phyloP scores from a whole-genome alignment of 2,329 filamentous ascomycete species.

The Teratosphaeria gauchensis region DNA sequence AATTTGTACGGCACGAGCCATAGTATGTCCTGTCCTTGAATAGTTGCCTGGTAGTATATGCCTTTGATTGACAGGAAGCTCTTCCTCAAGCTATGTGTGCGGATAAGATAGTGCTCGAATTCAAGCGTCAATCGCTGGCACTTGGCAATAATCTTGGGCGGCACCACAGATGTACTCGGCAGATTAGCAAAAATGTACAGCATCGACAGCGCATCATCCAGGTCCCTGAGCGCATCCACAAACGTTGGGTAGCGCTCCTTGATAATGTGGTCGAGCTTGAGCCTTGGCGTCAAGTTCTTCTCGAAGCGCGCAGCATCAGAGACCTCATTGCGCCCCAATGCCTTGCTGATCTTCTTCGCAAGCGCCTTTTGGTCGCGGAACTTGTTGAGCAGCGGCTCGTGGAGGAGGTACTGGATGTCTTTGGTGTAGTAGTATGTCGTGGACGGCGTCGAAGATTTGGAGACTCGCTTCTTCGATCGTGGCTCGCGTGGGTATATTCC shows the following conservation, averaged over 20 bases:
- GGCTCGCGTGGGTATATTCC: slow-evolving; percentile 97
- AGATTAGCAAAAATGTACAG: slow-evolving; percentile 96
- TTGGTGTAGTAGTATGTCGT: slow-evolving; percentile 91
- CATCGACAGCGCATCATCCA: slow-evolving; percentile 95
- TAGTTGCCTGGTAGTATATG: slow-evolving; percentile 97
- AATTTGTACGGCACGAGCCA: slow-evolving; percentile 98
- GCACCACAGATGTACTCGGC: slow-evolving; percentile 78
- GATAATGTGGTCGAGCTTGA: slow-evolving; percentile 92
- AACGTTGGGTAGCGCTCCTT: slow-evolving; percentile 98
- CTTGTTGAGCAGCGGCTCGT: slow-evolving; percentile 87
- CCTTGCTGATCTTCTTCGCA: slow-evolving; percentile 93
- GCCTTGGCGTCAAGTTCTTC: slow-evolving; percentile 78
- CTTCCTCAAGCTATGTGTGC: slow-evolving; percentile 82
- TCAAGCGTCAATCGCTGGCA: slow-evolving; percentile 90
- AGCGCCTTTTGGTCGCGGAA: slow-evolving; percentile 96
- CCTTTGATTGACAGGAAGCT: slow-evolving; percentile 98
- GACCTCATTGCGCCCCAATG: slow-evolving; percentile 83
- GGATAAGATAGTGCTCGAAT: slow-evolving; percentile 96
- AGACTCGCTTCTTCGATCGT: slow-evolving; percentile 92
- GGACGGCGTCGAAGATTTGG: slow-evolving; percentile 77
- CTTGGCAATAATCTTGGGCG: slow-evolving; percentile 87
- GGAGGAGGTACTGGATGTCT: slow-evolving; percentile 95
- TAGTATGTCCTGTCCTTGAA: slow-evolving; percentile 91
- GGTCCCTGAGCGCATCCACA: slow-evolving; percentile 81
- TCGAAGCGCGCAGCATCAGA: slow-evolving; percentile 81